Conservation (phyloP, 139 green algal genomes). For the Microglena sp. region DNA sequence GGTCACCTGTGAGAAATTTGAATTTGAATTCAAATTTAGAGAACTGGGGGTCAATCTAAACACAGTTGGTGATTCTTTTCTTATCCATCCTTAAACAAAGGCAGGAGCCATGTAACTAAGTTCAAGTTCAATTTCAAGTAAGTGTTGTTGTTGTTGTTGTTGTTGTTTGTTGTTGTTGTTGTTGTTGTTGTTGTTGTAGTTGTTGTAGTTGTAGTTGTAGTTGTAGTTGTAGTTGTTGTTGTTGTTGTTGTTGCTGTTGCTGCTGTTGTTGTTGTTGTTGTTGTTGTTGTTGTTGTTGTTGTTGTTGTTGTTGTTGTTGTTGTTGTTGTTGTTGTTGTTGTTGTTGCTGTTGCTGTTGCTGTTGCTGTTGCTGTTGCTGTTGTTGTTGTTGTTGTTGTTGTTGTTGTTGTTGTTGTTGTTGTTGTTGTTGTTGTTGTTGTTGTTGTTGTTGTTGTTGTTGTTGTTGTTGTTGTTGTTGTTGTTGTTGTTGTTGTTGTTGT, state of each 20-base stretch:
- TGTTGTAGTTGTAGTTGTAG: conserved; percentile 3
- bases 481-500: conserved; percentile 9
- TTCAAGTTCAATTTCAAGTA: not conserved
- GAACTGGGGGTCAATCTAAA: not conserved
- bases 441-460: conserved; percentile 10
- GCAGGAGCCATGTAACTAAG: not conserved
- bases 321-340: conserved; percentile 11
- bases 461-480: conserved; percentile 12
- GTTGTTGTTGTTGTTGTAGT: conserved; percentile 9
- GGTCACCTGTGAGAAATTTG: not conserved
- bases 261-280: conserved; percentile 11
- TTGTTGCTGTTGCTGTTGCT: conserved; percentile 9
- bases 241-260: conserved; percentile 9
- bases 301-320: conserved; percentile 9
- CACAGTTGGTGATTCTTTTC: not conserved
- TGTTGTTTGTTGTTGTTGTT: too few relatives aligned
- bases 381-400: conserved; percentile 11
- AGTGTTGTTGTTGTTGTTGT: conserved; percentile 10
- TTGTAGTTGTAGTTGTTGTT: not conserved
- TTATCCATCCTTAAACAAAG: not conserved
- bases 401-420: conserved; percentile 10
- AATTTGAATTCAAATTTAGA: too few relatives aligned
- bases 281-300: conserved; percentile 10
- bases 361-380: conserved; percentile 9
- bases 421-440: conserved; percentile 9